Percentiles rank a stretch among this genome's conserved stretches.
Evolutionary conservation across 441 rosid genomes (phyloP).

Genomic region (Gossypium aridum): DNA sequence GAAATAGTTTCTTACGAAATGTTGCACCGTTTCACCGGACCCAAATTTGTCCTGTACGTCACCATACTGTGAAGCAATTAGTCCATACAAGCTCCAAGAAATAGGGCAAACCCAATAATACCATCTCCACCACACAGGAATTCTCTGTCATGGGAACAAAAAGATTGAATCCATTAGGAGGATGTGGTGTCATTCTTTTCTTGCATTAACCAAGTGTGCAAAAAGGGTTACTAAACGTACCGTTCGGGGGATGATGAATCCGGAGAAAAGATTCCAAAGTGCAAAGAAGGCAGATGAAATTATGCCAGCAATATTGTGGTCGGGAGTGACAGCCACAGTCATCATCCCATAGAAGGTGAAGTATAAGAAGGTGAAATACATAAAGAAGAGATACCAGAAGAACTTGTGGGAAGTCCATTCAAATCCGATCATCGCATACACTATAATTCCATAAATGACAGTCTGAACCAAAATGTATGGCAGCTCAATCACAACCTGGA

Average conservation of each 20-base stretch:
- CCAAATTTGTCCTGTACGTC: constrained; percentile 38
- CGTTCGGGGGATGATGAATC: constrained; percentile 43
- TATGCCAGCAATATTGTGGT: constrained; percentile 38
- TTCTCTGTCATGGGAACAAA: constrained; percentile 39
- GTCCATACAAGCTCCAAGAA: constrained; percentile 73
- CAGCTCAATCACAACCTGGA: constrained; percentile 44
- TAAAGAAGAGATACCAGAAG: constrained; percentile 48
- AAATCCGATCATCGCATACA: constrained; percentile 52
- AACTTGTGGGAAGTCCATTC: constrained; percentile 44
- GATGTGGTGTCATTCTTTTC: not conserved
- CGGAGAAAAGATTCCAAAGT: constrained; percentile 54
- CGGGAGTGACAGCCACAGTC: constrained; percentile 48
- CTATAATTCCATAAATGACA: constrained; percentile 36
- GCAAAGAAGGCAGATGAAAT: constrained; percentile 27
- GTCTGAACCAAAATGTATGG: constrained; percentile 43
- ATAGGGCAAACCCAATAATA: constrained; percentile 67
- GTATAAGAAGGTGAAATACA: constrained; percentile 46
- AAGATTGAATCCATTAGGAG: not conserved
- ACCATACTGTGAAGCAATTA: constrained; percentile 65
- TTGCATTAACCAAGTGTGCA: not conserved
- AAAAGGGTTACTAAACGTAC: not conserved
- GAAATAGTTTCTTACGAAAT: constrained; percentile 45
- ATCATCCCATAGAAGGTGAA: constrained; percentile 58
- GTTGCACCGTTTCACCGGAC: constrained; percentile 42
- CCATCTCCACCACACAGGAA: constrained; percentile 89